A percentile compares a stretch with the other conserved stretches of the same genome.
These are phyloP conservation scores for Trichoderma sp. DNA, from an alignment of 2,329 filamentous ascomycete genomes.

Conservation along the genomic window DNA sequence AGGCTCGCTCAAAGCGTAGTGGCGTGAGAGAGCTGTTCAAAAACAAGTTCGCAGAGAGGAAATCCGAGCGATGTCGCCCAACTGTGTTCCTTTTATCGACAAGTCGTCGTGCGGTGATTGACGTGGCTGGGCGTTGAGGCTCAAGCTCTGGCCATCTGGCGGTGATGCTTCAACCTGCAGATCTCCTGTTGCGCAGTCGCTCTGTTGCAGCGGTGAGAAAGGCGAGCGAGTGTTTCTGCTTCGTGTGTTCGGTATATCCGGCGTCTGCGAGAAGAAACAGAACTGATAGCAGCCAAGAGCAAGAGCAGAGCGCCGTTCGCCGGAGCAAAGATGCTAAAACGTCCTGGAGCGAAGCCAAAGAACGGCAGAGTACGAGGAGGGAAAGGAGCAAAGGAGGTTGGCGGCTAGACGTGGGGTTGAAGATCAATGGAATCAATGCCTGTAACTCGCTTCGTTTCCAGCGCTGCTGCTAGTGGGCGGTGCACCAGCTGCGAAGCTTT, in stretches of 20 bases:
- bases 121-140: neutral
- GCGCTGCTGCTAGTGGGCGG: neutral
- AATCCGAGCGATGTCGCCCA: neutral
- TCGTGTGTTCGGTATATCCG: neutral
- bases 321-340: neutral
- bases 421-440: neutral
- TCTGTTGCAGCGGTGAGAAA: constrained; percentile 11
- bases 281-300: neutral
- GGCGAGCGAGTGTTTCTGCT: neutral
- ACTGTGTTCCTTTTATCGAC: neutral
- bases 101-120: neutral
- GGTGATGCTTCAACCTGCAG: constrained; percentile 9
- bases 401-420: constrained; percentile 19
- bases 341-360: neutral
- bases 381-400: constrained; percentile 16
- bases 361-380: neutral
- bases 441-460: neutral
- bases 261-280: neutral
- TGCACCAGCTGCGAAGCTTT: neutral
- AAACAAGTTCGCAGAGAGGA: neutral
- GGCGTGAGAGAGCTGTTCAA: neutral
- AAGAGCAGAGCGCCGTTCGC: neutral
- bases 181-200: neutral
- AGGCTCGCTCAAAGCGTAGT: neutral
- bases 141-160: constrained; percentile 11